These are phyloP conservation scores for Allantophomopsis lycopodina DNA, from an alignment of 2,329 filamentous ascomycete species.

Conservation along the genomic window DNA sequence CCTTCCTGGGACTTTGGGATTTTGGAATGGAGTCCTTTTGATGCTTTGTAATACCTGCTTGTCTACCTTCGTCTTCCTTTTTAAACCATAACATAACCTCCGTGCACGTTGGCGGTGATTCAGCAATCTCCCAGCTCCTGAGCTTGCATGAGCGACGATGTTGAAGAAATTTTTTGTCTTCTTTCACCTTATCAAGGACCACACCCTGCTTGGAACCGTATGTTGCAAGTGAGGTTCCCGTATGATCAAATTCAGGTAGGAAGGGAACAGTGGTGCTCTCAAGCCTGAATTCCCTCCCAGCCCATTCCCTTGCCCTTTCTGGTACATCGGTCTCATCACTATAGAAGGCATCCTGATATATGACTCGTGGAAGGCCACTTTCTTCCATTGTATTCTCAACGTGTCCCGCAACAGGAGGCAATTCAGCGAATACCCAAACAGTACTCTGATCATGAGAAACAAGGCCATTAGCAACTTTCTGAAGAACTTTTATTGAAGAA, in stretches of 20 bases:
- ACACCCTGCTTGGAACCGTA: conserved; percentile 35
- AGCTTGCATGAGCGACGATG: conserved; percentile 45
- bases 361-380: conserved; percentile 46
- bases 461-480: background rate
- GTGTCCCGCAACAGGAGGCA: conserved; percentile 28
- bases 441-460: too few relatives aligned
- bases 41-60: conserved; percentile 2
- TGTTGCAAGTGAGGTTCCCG: conserved; percentile 38
- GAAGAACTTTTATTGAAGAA: background rate
- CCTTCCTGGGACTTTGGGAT: conserved; percentile 9
- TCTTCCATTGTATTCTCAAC: conserved; percentile 42
- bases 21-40: background rate
- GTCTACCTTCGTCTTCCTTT: conserved; percentile 13
- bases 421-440: background rate
- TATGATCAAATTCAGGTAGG: conserved; percentile 64
- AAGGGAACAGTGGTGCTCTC: conserved; percentile 64
- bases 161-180: conserved; percentile 34
- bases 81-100: conserved; percentile 62
- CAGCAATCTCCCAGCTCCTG: conserved; percentile 64
- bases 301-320: conserved; percentile 65
- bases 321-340: conserved; percentile 76
- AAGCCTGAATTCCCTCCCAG: conserved; percentile 71
- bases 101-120: conserved; percentile 51
- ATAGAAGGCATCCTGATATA: conserved; percentile 82
- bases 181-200: conserved; percentile 32